A percentile compares a stretch with the other conserved stretches of the same genome.
phyloP scores from a whole-genome alignment of 2,329 filamentous ascomycete species.

The Colletotrichum australisinense region DNA sequence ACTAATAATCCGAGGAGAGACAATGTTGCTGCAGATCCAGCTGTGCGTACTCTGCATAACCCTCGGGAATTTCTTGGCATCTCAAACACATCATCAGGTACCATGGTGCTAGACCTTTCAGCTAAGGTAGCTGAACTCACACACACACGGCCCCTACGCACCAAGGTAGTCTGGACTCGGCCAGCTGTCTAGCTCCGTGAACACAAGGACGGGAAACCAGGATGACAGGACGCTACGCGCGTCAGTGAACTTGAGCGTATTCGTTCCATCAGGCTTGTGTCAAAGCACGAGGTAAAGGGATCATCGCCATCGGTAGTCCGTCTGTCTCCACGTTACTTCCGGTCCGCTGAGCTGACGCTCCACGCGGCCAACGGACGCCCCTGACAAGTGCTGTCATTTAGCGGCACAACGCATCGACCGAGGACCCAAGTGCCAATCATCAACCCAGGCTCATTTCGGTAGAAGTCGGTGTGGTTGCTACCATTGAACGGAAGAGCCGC shows the following conservation, averaged over 20 bases:
- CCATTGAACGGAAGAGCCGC: background rate
- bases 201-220: background rate
- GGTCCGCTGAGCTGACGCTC: background rate
- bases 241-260: background rate
- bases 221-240: background rate
- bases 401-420: background rate
- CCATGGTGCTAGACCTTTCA: too few relatives aligned
- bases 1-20: background rate
- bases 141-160: too few relatives aligned
- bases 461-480: background rate
- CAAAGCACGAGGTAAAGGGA: background rate
- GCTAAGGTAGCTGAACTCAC: too few relatives aligned
- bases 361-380: background rate
- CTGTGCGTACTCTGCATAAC: background rate
- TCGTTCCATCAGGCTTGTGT: background rate
- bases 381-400: slow-evolving; percentile 4
- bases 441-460: background rate
- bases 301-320: background rate
- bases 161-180: background rate
- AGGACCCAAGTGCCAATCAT: background rate
- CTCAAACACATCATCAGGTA: too few relatives aligned
- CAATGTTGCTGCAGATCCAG: background rate
- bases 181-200: background rate
- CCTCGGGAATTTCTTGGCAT: too few relatives aligned
- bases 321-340: background rate